A percentile compares a stretch with the other conserved stretches of the same genome.
phyloP scores from a whole-genome alignment of 805 yeast genomes.

The Monosporozyma servazzii region DNA sequence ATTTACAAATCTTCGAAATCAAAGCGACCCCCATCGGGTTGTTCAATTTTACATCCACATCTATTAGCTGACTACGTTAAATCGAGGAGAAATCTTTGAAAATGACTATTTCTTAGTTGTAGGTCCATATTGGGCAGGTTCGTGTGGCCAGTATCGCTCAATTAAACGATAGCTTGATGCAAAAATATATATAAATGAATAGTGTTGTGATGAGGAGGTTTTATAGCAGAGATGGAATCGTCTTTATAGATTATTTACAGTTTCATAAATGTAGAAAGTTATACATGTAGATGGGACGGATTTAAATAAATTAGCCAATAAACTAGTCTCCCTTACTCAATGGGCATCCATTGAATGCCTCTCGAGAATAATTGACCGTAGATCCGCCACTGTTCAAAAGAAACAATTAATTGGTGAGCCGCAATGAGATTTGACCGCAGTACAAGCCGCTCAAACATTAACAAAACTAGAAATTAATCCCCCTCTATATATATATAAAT shows the following conservation, averaged over 20 bases:
- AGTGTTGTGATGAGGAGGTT: not conserved
- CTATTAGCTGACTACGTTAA: conserved; percentile 55
- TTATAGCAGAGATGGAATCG: not conserved
- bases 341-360: conserved; percentile 58
- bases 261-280: conserved; percentile 80
- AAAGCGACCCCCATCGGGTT: conserved; percentile 76
- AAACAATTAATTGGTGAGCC: conserved; percentile 63
- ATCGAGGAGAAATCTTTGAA: conserved; percentile 35
- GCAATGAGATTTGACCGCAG: conserved; percentile 36
- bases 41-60: conserved; percentile 76
- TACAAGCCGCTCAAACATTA: conserved; percentile 33
- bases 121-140: conserved; percentile 75
- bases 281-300: conserved; percentile 91
- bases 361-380: conserved; percentile 36
- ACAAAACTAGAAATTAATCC: conserved; percentile 32
- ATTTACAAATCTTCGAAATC: conserved; percentile 67
- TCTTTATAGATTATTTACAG: conserved; percentile 31
- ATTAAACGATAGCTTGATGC: conserved; percentile 36
- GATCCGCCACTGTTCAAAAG: conserved; percentile 67
- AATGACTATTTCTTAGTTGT: conserved; percentile 58
- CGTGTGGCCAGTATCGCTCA: conserved; percentile 52
- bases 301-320: conserved; percentile 65
- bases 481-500: too few relatives aligned
- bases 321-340: conserved; percentile 67
- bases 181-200: not conserved